A percentile compares a stretch with the other conserved stretches of the same genome.
These are phyloP conservation scores for Phialophora tarda DNA, from an alignment of 2,329 filamentous ascomycete species.

Conservation along the genomic window DNA sequence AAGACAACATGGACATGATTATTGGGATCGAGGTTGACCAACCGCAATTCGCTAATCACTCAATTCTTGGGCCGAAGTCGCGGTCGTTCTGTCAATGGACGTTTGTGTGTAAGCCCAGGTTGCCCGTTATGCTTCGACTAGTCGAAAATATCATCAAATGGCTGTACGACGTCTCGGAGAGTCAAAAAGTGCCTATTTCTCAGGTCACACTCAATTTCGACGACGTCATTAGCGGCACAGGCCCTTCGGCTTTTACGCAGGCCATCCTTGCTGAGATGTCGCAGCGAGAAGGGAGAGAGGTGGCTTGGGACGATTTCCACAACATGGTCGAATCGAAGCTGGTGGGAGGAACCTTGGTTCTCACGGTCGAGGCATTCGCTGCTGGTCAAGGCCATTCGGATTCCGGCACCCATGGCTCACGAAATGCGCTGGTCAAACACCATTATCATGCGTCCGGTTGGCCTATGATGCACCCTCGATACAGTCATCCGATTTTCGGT, in stretches of 20 bases:
- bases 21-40: constrained; percentile 74
- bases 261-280: constrained; percentile 71
- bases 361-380: constrained; percentile 74
- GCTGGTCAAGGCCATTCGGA: constrained; percentile 75
- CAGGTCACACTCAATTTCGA: constrained; percentile 72
- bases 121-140: constrained; percentile 70
- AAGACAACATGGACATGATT: constrained; percentile 71
- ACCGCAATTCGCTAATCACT: constrained; percentile 67
- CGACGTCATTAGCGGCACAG: constrained; percentile 74
- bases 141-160: constrained; percentile 72
- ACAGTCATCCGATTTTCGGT: constrained; percentile 70
- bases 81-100: constrained; percentile 78
- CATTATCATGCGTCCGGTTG: constrained; percentile 77
- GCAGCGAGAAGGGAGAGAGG: constrained; percentile 49
- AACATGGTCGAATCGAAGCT: constrained; percentile 69
- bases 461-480: constrained; percentile 70
- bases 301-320: constrained; percentile 71
- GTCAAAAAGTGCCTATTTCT: constrained; percentile 64
- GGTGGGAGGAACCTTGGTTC: constrained; percentile 67
- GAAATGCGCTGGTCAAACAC: constrained; percentile 71
- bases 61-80: constrained; percentile 70
- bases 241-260: constrained; percentile 71
- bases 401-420: constrained; percentile 71
- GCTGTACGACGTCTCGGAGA: constrained; percentile 64
- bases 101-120: constrained; percentile 70